Evolutionary conservation across 192 early-diverging fungal genomes (phyloP).

Genomic region (Spizellomyces punctatus): DNA sequence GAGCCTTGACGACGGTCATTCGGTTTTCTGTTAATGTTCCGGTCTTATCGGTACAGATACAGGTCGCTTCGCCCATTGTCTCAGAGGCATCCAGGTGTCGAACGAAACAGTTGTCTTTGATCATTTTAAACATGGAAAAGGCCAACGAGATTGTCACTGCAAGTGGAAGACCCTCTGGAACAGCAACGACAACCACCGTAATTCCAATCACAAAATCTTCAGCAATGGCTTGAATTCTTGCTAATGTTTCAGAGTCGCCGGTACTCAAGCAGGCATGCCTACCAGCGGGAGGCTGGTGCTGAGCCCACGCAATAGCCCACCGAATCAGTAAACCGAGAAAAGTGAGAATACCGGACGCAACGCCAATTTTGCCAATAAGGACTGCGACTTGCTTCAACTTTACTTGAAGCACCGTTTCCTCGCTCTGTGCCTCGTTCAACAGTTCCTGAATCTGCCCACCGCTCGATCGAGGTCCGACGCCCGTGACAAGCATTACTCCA

Average conservation of each 20-base stretch:
- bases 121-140: slow-evolving; percentile 70
- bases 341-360: slow-evolving; percentile 60
- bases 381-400: slow-evolving; percentile 62
- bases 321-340: slow-evolving; percentile 56
- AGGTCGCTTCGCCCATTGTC: slow-evolving; percentile 67
- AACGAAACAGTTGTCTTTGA: slow-evolving; percentile 65
- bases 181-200: slow-evolving; percentile 65
- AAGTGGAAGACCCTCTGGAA: slow-evolving; percentile 67
- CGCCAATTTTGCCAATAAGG: slow-evolving; percentile 63
- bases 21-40: slow-evolving; percentile 65
- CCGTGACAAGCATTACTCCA: slow-evolving; percentile 56
- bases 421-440: slow-evolving; percentile 55
- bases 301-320: slow-evolving; percentile 50
- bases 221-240: slow-evolving; percentile 41
- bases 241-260: slow-evolving; percentile 24
- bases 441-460: slow-evolving; percentile 66
- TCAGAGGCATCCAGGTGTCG: slow-evolving; percentile 63
- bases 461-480: slow-evolving; percentile 50
- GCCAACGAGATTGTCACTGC: slow-evolving; percentile 64
- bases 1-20: slow-evolving; percentile 60
- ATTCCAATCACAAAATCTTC: slow-evolving; percentile 59
- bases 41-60: slow-evolving; percentile 67
- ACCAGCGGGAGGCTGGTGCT: slow-evolving; percentile 5
- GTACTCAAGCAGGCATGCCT: slow-evolving; percentile 17
- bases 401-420: slow-evolving; percentile 60